These are phyloP conservation scores for Hypholoma sublateritium DNA, from an alignment of 768 basidiomycete species.

Conservation along the genomic window DNA sequence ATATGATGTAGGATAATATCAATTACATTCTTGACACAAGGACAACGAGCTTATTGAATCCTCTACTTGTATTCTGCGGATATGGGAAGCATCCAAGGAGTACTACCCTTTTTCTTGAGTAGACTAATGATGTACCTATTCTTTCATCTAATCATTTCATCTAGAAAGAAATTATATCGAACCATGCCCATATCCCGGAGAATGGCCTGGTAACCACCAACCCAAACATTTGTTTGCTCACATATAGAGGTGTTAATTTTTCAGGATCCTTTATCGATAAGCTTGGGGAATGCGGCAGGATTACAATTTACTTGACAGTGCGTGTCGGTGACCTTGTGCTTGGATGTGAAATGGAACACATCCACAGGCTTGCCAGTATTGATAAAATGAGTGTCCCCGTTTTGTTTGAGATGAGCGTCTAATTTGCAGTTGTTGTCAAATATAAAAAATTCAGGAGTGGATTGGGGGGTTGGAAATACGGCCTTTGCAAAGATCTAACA, in stretches of 20 bases:
- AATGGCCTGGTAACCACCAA: slow-evolving; percentile 31
- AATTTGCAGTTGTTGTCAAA: slow-evolving; percentile 12
- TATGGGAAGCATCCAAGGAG: no score
- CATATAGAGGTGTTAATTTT: slow-evolving; percentile 33
- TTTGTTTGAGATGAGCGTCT: no score
- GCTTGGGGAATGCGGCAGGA: slow-evolving; percentile 12
- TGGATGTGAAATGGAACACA: slow-evolving; percentile 23
- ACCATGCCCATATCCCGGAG: slow-evolving; percentile 32
- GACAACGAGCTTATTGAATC: no score
- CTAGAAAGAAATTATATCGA: slow-evolving; percentile 35
- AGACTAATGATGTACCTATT: no score
- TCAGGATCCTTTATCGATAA: slow-evolving; percentile 8
- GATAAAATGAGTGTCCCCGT: no score
- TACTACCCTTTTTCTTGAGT: no score
- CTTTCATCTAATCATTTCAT: slow-evolving; percentile 41
- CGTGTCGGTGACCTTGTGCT: slow-evolving; percentile 16
- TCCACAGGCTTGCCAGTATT: slow-evolving; percentile 19
- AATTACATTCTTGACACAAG: no score
- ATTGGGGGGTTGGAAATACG: slow-evolving; percentile 5
- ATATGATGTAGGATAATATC: no score
- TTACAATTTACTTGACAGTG: slow-evolving; percentile 21
- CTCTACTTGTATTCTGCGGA: no score
- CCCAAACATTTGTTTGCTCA: slow-evolving; percentile 33
- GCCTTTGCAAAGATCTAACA: slow-evolving; percentile 18
- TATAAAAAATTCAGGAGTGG: slow-evolving; percentile 14